These are phyloP conservation scores for Sphaerulina musiva DNA, from an alignment of 2,329 filamentous ascomycete species.

Conservation along the genomic window DNA sequence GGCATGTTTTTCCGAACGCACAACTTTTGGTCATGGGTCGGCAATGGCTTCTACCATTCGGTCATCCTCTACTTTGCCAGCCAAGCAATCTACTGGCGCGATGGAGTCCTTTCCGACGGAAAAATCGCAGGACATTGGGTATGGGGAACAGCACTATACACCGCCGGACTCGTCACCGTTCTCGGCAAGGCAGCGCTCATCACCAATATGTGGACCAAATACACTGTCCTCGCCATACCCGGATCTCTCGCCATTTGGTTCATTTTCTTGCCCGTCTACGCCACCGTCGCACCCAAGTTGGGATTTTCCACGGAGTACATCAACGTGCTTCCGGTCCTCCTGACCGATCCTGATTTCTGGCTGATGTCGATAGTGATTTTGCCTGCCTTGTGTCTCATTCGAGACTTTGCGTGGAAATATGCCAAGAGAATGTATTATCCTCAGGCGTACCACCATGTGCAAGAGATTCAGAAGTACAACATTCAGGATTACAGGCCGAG, in stretches of 20 bases:
- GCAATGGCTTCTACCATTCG: slow-evolving; percentile 92
- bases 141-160: slow-evolving; percentile 94
- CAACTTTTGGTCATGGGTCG: slow-evolving; percentile 87
- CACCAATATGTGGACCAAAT: slow-evolving; percentile 98
- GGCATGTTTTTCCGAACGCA: slow-evolving; percentile 90
- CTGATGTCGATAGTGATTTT: slow-evolving; percentile 75
- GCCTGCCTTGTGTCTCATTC: slow-evolving; percentile 71
- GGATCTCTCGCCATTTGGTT: slow-evolving; percentile 91
- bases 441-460: slow-evolving; percentile 93
- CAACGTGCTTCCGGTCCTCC: slow-evolving; percentile 74
- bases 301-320: slow-evolving; percentile 76
- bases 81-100: slow-evolving; percentile 72
- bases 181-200: slow-evolving; percentile 91
- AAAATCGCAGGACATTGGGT: slow-evolving; percentile 90
- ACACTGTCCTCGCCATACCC: slow-evolving; percentile 89
- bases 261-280: slow-evolving; percentile 81
- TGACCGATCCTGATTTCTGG: slow-evolving; percentile 81
- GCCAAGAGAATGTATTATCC: slow-evolving; percentile 95
- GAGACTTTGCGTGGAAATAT: slow-evolving; percentile 97
- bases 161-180: slow-evolving; percentile 84
- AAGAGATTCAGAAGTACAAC: slow-evolving; percentile 99
- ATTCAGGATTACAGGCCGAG: slow-evolving; percentile 97
- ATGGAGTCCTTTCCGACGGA: slow-evolving; percentile 72
- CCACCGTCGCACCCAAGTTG: slow-evolving; percentile 73
- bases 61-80: slow-evolving; percentile 83